These are phyloP conservation scores for Suillus weaverae DNA, from an alignment of 768 basidiomycete genomes.

Conservation along the genomic window DNA sequence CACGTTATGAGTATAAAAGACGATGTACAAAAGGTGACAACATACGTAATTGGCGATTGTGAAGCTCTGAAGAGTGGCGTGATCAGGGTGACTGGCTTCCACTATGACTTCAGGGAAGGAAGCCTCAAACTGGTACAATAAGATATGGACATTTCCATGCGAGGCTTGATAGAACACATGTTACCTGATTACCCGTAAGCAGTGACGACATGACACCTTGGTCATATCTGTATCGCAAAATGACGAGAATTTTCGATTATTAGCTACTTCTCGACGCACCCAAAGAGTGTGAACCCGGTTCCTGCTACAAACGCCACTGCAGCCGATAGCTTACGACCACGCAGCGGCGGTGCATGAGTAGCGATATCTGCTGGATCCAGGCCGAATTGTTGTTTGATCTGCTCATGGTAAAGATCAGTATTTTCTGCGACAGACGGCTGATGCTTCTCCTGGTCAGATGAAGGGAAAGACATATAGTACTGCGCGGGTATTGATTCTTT, in stretches of 20 bases:
- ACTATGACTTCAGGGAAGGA: constrained; percentile 39
- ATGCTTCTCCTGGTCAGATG: constrained; percentile 2
- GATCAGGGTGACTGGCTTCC: constrained; percentile 23
- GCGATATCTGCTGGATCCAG: constrained; percentile 18
- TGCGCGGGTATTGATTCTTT: neutral
- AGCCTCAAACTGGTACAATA: constrained; percentile 33
- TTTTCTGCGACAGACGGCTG: neutral
- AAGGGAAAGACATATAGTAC: constrained; percentile 6
- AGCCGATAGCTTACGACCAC: constrained; percentile 22
- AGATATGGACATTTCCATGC: neutral
- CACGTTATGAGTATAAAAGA: neutral
- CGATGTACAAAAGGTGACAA: neutral
- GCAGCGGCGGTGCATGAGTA: constrained; percentile 22
- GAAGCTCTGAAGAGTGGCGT: constrained; percentile 40
- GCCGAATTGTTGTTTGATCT: neutral
- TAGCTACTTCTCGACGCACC: constrained; percentile 21
- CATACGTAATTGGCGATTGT: constrained; percentile 40
- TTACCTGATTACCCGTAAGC: constrained; percentile 34
- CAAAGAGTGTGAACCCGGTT: constrained; percentile 40
- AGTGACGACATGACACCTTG: constrained; percentile 45
- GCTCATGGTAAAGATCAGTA: neutral
- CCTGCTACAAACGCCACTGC: constrained; percentile 38
- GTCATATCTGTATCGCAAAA: constrained; percentile 33
- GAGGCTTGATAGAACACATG: neutral
- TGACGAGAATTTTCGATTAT: neutral